Evolutionary conservation across 2,329 filamentous ascomycete species (phyloP).

Genomic region (Aspergillus cejpii): DNA sequence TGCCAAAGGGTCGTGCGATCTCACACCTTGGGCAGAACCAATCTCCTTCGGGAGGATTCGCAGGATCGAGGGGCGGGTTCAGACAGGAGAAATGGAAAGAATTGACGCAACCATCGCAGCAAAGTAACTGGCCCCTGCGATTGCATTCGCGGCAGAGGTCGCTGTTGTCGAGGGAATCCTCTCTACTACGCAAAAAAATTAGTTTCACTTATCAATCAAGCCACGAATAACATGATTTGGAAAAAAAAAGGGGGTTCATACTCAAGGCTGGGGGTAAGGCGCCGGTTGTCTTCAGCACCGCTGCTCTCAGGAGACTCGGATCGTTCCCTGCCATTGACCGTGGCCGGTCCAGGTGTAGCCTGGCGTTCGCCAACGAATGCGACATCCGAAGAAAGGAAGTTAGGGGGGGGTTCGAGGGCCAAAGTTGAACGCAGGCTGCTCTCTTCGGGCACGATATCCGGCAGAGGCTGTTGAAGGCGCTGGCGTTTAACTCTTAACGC

Average conservation of each 20-base stretch:
- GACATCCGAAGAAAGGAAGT: conserved; percentile 9
- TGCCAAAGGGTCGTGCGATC: conserved; percentile 54
- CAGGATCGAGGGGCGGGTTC: conserved; percentile 66
- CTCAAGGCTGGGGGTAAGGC: conserved; percentile 15
- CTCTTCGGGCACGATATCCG: conserved; percentile 18
- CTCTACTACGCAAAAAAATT: conserved; percentile 13
- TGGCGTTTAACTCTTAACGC: conserved; percentile 23
- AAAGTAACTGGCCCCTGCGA: conserved; percentile 76
- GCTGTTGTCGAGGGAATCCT: conserved; percentile 59
- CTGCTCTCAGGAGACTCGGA: conserved; percentile 19
- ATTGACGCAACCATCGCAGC: conserved; percentile 85
- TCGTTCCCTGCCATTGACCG: conserved; percentile 6
- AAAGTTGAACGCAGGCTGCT: conserved; percentile 25
- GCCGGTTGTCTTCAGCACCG: conserved; percentile 21
- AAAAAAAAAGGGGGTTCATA: background rate
- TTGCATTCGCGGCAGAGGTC: conserved; percentile 85
- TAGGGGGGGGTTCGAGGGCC: conserved; percentile 8
- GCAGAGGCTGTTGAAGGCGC: conserved; percentile 18
- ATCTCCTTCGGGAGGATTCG: conserved; percentile 58
- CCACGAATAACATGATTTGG: background rate
- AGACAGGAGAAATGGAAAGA: conserved; percentile 88
- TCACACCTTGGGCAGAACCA: conserved; percentile 71
- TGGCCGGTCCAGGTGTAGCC: background rate
- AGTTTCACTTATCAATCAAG: conserved; percentile 12
- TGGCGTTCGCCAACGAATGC: background rate